Base-by-base conservation (phyloP, 306 rosid genomes). In the Vachellia collinsii region DNA sequence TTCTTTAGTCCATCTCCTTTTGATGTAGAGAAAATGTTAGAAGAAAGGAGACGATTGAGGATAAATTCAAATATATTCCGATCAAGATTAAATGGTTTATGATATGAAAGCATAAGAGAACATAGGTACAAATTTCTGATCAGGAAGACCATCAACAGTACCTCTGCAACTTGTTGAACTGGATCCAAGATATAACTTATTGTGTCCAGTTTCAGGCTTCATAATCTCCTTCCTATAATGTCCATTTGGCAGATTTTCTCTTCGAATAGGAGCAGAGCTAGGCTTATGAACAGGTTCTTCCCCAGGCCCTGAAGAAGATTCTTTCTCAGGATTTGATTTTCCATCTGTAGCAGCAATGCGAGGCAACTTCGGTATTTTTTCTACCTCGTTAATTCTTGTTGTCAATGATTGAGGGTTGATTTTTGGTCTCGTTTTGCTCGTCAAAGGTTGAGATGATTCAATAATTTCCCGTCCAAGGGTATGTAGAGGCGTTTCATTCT, bases 131-230 rank as follows among this genome's bases (percentile, higher is more conserved):
- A 7, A 20, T 6, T 70, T 8, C 14, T 62, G 9, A 8, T 56
- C 58, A 70, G 44, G 56, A 82, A 63, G 66, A 14, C 54, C 69
- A 46, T 17, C 14, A 82, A 47, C 66, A 63, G 56, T 81, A 89
- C 97, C 93, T 70, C 72, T 72, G 63, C 37, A 77, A 53, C 78
- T 77, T 41, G 16, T n/a, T 64, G 83, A 74, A 46, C 42, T 64
- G 36, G 84, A 77, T 73, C 72, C 88, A 43, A 22, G 70, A 79
- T 64, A 74, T 76, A 50, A 46, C 56, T 78, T 64, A 16, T 37
- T 63, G 29, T 80, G 72, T 75, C 82, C 74, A 11, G 51, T 25
- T 66, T 78, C 80, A 79, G 79, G 78, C 78, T 66, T 75, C 54
- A 25, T 23, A 36, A 48, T 51, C 65, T 70, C 63, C 54, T 77